phyloP scores from a whole-genome alignment of 2,329 filamentous ascomycete genomes.

The Coniochaeta sp. region DNA sequence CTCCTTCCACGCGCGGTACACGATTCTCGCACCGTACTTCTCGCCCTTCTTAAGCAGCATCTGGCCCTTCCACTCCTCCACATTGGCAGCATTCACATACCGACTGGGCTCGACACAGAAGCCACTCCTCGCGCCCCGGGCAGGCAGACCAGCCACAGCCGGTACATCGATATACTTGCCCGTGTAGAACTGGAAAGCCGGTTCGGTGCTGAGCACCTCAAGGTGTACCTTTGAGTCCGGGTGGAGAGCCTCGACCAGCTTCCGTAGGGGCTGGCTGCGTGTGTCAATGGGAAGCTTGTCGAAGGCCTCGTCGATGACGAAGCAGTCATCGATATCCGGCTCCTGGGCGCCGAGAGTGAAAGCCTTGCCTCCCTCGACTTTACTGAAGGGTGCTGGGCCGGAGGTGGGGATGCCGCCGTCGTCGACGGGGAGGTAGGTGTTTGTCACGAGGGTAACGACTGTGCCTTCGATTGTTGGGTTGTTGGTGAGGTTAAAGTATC shows the following conservation, averaged over 20 bases:
- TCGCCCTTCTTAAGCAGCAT: slow-evolving; percentile 78
- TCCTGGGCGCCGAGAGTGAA: slow-evolving; percentile 67
- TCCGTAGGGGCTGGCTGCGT: slow-evolving; percentile 52
- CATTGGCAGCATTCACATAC: slow-evolving; percentile 83
- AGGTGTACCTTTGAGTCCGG: slow-evolving; percentile 70
- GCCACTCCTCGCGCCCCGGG: slow-evolving; percentile 61
- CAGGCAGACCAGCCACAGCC: slow-evolving; percentile 52
- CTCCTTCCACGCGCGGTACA: slow-evolving; percentile 81
- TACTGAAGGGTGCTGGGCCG: slow-evolving; percentile 56
- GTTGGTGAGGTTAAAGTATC: slow-evolving; percentile 60
- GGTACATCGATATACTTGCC: slow-evolving; percentile 79
- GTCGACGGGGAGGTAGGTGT: slow-evolving; percentile 68
- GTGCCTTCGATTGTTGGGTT: slow-evolving; percentile 47
- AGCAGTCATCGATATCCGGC: slow-evolving; percentile 85
- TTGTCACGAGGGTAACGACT: slow-evolving; percentile 58
- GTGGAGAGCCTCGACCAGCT: slow-evolving; percentile 67
- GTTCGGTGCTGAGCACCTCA: slow-evolving; percentile 85
- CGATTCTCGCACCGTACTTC: slow-evolving; percentile 71
- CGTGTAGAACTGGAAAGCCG: slow-evolving; percentile 95
- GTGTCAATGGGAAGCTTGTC: slow-evolving; percentile 58
- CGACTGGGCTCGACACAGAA: slow-evolving; percentile 92
- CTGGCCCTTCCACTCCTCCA: slow-evolving; percentile 71
- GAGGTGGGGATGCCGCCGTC: slow-evolving; percentile 66
- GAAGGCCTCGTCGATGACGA: slow-evolving; percentile 64
- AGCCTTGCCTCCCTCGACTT: slow-evolving; percentile 54